Base-by-base conservation (phyloP, 106 monocot species). In the Platanthera zijinensis region DNA sequence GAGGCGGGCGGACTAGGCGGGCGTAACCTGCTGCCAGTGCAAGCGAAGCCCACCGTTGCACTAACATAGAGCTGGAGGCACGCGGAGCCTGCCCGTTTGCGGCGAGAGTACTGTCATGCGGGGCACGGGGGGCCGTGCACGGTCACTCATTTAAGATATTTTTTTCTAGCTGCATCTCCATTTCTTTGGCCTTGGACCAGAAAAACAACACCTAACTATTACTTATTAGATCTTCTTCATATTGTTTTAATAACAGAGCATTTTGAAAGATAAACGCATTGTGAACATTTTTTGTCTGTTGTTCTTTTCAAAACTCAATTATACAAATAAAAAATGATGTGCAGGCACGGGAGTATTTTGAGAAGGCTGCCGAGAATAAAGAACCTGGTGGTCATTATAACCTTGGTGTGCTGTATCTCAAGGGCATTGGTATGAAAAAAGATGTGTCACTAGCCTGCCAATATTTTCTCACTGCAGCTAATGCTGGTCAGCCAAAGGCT, bases 401-500 rank as follows among this genome's bases (percentile, higher is more conserved):
- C 75, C 79, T 96, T 21, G 96, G 96, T 11, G 89, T 90, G 48
- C 73, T 96, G 59, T 92, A 92, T 84, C 88, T 96, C 62, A 96
- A 89, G 82, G 96, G 96, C 51, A 88, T 92, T 86, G 96, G 92
- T 61, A 89, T 96, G 28, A 85, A 89, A 73, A 92, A 76, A 72
- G 92, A 96, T 82, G 73, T 92, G 18, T 19, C 75, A 7, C 52
- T 18, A 47, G 96, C 96, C 5, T 83, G 90, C 85, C 84, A 89
- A 57, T 79, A 73, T 80, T 89, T 96, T 21, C 78, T 96, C 48
- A 71, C 48, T 46, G 96, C 96, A 66, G 96, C 90, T 74, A 87
- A 86, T 87, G 84, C 69, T 53, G 96, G 89, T 80, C 96, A 96
- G 67, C 96, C 96, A 80, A 96, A 96, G 83, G 96, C 96, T 50